A percentile compares a stretch with the other conserved stretches of the same genome.
Evolutionary conservation across 768 basidiomycete genomes (phyloP).

Genomic region (Tricholomella constricta): DNA sequence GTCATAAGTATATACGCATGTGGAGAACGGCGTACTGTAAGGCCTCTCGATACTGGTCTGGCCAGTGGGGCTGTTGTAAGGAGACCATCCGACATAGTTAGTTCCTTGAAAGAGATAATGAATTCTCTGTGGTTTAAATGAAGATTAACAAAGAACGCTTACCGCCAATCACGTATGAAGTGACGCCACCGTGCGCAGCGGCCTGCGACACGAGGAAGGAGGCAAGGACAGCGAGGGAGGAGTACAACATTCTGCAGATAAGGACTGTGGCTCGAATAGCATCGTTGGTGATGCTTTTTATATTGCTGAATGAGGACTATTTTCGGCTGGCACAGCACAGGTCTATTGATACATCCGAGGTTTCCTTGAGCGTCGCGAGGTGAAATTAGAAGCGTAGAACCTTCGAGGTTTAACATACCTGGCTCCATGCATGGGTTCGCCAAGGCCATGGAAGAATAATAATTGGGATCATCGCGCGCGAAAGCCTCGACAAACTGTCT

Average conservation of each 20-base stretch:
- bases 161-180: slow-evolving; percentile 36
- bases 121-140: background rate
- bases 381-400: background rate
- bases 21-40: slow-evolving; percentile 27
- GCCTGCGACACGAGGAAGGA: slow-evolving; percentile 32
- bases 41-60: slow-evolving; percentile 37
- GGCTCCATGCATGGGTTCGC: background rate
- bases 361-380: slow-evolving; percentile 11
- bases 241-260: slow-evolving; percentile 6
- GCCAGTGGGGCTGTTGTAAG: slow-evolving; percentile 36
- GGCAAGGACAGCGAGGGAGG: slow-evolving; percentile 27
- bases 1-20: background rate
- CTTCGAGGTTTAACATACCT: background rate
- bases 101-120: slow-evolving; percentile 18
- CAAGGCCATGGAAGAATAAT: background rate
- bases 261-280: background rate
- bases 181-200: slow-evolving; percentile 40
- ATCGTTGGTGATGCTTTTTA: background rate
- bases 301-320: slow-evolving; percentile 11
- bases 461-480: background rate
- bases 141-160: slow-evolving; percentile 5
- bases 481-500: background rate
- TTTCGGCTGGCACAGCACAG: slow-evolving; percentile 3
- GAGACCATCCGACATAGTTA: slow-evolving; percentile 35
- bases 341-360: slow-evolving; percentile 11